Base-by-base conservation (phyloP, 768 basidiomycete species). In the Amanita polypyramis region DNA sequence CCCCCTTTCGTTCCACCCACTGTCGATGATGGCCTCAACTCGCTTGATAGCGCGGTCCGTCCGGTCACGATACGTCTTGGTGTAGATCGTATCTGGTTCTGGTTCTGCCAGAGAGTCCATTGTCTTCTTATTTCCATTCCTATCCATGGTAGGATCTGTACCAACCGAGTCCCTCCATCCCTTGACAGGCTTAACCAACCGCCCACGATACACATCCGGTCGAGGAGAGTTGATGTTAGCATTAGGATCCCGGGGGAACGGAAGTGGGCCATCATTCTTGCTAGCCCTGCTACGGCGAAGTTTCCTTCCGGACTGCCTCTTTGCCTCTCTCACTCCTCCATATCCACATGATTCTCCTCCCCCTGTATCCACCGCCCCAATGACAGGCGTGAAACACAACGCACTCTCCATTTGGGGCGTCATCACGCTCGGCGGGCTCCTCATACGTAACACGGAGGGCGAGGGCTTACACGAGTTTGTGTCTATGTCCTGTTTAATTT, bases 391-490 rank as follows among this genome's bases (percentile, higher is more conserved):
- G 53, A 84, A 83, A 55, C 75, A 78, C 23, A 84, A 66, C 21
- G 70, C 66, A 21, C 67, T 72, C 47, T 79, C 73, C 47, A 84
- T 65, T 0, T 75, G 70, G 1, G 77, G 75, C 9, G 75, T 81
- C 60, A 66, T 76, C 30, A 84, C 60, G 50, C 69, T 68, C 2
- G 77, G 69, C 0, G 82, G 82, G 51, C 78, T 80, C 20, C 65
- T 65, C 0, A 79, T 77, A 2, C 84, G 66, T 17, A 74, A 19
- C 14, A 35, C 34, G 17, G 34, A 46, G 14, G 23, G 34, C 2
- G 32, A 54, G 43, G 30, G 63, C 60, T 27, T 27, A 7, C 7
- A 27, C 25, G 25, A 19, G 57, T 45, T 40, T 50, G 51, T 57
- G 30, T 50, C 52, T 15, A 49, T 45, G 25, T 49, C 40, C 21